phyloP scores from a whole-genome alignment of 176 grass and related monocot genomes.

The Oryza nivara region DNA sequence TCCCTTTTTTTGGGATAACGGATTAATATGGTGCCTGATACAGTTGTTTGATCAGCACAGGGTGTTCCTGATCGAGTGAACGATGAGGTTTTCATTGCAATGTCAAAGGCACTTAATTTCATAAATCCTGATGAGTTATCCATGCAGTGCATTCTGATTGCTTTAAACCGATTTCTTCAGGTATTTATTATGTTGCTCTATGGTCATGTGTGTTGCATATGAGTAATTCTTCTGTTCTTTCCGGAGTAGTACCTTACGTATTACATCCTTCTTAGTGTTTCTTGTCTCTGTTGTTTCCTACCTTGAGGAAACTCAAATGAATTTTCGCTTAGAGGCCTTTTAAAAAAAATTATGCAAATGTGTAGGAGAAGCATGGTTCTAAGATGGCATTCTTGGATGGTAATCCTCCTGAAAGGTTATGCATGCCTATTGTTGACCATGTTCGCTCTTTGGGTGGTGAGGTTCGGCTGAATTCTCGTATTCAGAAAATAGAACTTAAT shows the following conservation, averaged over 20 bases:
- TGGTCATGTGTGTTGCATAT: conserved; percentile 9
- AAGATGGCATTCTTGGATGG: conserved; percentile 99
- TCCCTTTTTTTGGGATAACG: conserved; percentile 13
- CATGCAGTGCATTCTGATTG: conserved; percentile 99
- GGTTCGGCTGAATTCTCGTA: conserved; percentile 84
- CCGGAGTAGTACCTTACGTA: conserved; percentile 14
- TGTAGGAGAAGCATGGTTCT: conserved; percentile 94
- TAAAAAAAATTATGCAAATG: conserved; percentile 32
- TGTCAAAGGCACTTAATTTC: conserved; percentile 98
- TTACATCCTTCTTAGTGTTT: conserved; percentile 3
- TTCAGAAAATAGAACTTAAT: conserved; percentile 87
- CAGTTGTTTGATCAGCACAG: conserved; percentile 69
- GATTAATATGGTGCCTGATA: conserved; percentile 45
- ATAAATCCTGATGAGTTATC: conserved; percentile 99
- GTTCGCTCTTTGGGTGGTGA: conserved; percentile 89
- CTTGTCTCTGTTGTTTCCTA: conserved; percentile 22
- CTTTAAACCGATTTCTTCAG: conserved; percentile 96
- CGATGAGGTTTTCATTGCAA: conserved; percentile 97
- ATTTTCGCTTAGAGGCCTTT: neutral
- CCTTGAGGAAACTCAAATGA: conserved; percentile 19
- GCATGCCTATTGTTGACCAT: conserved; percentile 92
- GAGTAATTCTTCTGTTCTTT: conserved; percentile 28
- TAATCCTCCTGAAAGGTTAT: conserved; percentile 93
- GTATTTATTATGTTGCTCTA: conserved; percentile 41
- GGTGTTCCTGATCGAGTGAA: conserved; percentile 90